These are phyloP conservation scores for Melampsora americana DNA, from an alignment of 1,284 basidiomycete genomes.

Conservation along the genomic window DNA sequence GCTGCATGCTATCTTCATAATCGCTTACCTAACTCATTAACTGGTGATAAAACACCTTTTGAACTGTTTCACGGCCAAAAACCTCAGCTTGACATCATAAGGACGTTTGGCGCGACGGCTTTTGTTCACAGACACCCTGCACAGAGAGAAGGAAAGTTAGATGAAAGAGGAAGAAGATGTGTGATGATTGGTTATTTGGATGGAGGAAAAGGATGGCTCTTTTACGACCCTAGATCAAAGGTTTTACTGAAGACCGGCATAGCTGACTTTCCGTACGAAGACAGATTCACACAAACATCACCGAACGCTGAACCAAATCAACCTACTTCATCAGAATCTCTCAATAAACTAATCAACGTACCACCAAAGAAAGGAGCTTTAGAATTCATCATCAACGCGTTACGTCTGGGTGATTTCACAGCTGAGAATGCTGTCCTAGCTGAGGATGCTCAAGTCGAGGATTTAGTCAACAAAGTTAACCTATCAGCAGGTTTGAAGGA, in stretches of 20 bases:
- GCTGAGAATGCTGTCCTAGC: neutral
- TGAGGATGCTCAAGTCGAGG: neutral
- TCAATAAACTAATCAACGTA: too few relatives aligned
- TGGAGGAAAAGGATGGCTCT: conserved; percentile 9
- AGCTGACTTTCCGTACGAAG: too few relatives aligned
- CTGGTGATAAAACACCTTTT: conserved; percentile 1
- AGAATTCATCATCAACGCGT: neutral
- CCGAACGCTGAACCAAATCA: too few relatives aligned
- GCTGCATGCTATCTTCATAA: conserved; percentile 8
- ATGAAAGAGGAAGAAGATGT: neutral
- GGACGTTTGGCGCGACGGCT: neutral
- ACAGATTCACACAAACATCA: too few relatives aligned
- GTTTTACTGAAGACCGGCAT: too few relatives aligned
- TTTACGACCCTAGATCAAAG: neutral
- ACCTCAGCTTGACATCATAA: conserved; percentile 1
- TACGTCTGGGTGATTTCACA: neutral
- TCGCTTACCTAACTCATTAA: conserved; percentile 10
- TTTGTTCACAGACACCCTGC: conserved; percentile 5
- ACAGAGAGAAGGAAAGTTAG: neutral
- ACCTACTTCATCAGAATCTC: too few relatives aligned
- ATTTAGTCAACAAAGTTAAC: too few relatives aligned
- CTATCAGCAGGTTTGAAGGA: too few relatives aligned
- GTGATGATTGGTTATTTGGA: too few relatives aligned
- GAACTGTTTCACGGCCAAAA: neutral
- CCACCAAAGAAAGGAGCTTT: too few relatives aligned